Evolutionary conservation across 257 asterid species (phyloP).

Genomic region (Echites panduratus): DNA sequence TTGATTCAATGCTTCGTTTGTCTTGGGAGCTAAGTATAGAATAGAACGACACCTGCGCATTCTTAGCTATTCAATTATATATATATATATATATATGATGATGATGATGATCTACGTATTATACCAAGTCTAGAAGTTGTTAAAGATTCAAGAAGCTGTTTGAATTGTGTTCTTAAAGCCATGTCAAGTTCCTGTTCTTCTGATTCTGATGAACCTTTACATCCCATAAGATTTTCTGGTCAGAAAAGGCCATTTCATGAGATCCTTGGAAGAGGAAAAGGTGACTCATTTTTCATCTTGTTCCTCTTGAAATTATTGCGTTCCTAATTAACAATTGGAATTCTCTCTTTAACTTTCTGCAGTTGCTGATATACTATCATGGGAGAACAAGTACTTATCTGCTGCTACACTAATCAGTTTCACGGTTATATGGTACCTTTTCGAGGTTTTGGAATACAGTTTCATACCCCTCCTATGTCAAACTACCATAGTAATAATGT

Average conservation of each 20-base stretch:
- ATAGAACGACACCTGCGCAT: constrained; percentile 7
- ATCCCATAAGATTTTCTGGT: constrained; percentile 41
- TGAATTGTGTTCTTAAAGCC: neutral
- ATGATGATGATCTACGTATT: neutral
- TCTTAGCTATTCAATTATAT: constrained; percentile 8
- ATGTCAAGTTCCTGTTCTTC: constrained; percentile 57
- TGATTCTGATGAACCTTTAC: constrained; percentile 46
- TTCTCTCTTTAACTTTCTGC: no score
- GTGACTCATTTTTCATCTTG: constrained; percentile 20
- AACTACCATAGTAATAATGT: constrained; percentile 43
- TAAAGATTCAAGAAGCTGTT: neutral
- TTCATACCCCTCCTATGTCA: constrained; percentile 55
- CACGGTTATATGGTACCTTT: constrained; percentile 65
- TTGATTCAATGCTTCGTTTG: neutral
- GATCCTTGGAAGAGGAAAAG: constrained; percentile 70
- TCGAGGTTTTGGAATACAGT: constrained; percentile 69
- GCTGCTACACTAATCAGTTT: constrained; percentile 55
- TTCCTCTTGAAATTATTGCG: no score
- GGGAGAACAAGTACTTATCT: constrained; percentile 69
- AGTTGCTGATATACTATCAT: constrained; percentile 61
- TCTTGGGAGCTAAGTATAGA: constrained; percentile 22
- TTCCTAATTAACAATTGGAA: no score
- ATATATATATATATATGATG: no score
- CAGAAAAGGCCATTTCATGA: constrained; percentile 48
- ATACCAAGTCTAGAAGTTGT: neutral